A percentile compares a stretch with the other conserved stretches of the same genome.
These are phyloP conservation scores for Cadophora sp. DNA, from an alignment of 2,329 filamentous ascomycete species.

Conservation along the genomic window DNA sequence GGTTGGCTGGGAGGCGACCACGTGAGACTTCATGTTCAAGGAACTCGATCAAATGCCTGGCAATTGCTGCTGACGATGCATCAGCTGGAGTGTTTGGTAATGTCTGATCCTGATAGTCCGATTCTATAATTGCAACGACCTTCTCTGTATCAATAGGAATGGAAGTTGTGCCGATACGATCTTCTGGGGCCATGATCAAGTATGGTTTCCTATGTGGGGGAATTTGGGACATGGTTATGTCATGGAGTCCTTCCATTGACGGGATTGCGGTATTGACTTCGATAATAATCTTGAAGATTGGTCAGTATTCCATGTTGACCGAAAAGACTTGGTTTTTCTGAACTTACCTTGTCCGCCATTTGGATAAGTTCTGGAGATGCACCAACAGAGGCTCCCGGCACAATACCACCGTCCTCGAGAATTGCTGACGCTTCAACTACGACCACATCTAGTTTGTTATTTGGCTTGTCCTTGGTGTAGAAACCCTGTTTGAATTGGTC, in stretches of 20 bases:
- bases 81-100: conserved; percentile 79
- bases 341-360: conserved; percentile 79
- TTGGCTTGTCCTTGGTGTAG: conserved; percentile 82
- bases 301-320: not conserved
- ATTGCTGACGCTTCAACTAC: conserved; percentile 88
- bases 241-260: conserved; percentile 86
- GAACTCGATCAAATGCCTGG: conserved; percentile 81
- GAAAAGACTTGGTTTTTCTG: not conserved
- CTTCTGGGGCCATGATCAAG: conserved; percentile 83
- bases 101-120: conserved; percentile 80
- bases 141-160: conserved; percentile 86
- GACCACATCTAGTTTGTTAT: conserved; percentile 76
- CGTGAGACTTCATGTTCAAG: conserved; percentile 84
- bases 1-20: conserved; percentile 76
- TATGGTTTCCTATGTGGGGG: conserved; percentile 85
- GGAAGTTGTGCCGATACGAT: conserved; percentile 82
- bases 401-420: conserved; percentile 86
- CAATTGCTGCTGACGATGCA: conserved; percentile 74
- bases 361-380: conserved; percentile 86
- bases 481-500: conserved; percentile 59
- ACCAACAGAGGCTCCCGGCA: conserved; percentile 85
- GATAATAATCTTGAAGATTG: conserved; percentile 70
- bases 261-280: conserved; percentile 90
- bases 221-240: conserved; percentile 88
- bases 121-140: conserved; percentile 84